phyloP scores from a whole-genome alignment of 371 early-diverging fungal genomes.

The Mortierella sp. region DNA sequence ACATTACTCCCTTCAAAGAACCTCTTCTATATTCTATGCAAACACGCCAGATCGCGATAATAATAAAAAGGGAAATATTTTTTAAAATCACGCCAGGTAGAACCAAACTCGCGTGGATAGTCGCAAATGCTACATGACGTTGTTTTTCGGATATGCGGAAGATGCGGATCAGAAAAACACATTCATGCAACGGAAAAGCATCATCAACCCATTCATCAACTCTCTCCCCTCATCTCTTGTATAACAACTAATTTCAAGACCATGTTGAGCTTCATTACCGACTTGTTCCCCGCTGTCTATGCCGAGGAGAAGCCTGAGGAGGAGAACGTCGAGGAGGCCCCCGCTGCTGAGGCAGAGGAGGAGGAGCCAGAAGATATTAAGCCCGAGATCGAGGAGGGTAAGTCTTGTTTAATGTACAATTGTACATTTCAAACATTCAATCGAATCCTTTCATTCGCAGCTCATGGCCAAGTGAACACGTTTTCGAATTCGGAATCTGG shows the following conservation, averaged over 20 bases:
- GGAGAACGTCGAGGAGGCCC: constrained; percentile 6
- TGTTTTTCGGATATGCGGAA: constrained; percentile 5
- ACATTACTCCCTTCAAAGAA: background rate
- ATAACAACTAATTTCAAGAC: background rate
- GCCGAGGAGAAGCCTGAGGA: constrained; percentile 53
- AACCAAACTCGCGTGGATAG: background rate
- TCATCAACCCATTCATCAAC: background rate
- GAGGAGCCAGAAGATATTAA: constrained; percentile 53
- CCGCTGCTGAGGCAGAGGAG: constrained; percentile 15
- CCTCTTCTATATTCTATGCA: constrained; percentile 2
- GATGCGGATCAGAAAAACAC: constrained; percentile 7
- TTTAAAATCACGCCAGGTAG: background rate
- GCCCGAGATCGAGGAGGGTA: constrained; percentile 18
- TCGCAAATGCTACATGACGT: constrained; percentile 4
- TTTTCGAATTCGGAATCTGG: background rate
- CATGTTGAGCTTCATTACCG: constrained; percentile 55
- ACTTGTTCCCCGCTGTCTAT: constrained; percentile 50
- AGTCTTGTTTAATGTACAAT: background rate
- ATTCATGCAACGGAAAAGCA: background rate
- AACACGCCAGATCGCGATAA: constrained; percentile 4
- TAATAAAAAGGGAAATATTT: background rate
- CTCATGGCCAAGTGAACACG: too few relatives aligned
- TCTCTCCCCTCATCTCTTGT: constrained; percentile 7
- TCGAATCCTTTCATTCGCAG: background rate
- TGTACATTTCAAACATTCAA: background rate